Evolutionary conservation across 805 yeast genomes (phyloP), one percentile per base, ranked within the genome.

Genomic region (Naumovozyma castellii): DNA sequence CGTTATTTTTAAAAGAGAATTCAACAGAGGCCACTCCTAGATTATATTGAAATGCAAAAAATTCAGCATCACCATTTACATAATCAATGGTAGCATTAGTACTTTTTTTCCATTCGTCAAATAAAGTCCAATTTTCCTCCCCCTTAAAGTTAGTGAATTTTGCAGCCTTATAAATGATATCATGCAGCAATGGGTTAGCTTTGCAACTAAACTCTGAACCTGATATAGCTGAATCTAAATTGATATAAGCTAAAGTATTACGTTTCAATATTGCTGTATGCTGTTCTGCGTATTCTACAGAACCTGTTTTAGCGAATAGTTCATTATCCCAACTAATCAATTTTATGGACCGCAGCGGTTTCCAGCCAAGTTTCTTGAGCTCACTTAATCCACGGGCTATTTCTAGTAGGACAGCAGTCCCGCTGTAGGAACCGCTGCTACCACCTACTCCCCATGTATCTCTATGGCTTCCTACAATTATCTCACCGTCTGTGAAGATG

Each of bases 301-400:
- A 76, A 1, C 95, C 95, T 22, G 84, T 47, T 40, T 77, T 62
- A 0, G 83, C 90, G 45, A 73, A 73, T 52, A 79, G 85, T 47
- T 78, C 87, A 28, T 84, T 94, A 59, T 85, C 94, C 87, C 87
- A 85, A 20, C 84, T 76, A 0, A 80, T 80, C 35, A 85, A 66
- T 39, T 75, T 68, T 18, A 85, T 78, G 0, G 87, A 75, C 51
- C 92, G 66, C 37, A 73, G 57, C 9, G 94, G 94, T 51, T 71
- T 73, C 88, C 88, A 84, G 1, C 81, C 82, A 4, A 61, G 54
- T 34, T 65, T 56, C 5, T 59, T 48, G 34, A 77, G 54, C 13
- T 62, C 61, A 8, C 71, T 64, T 32, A 75, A 61, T 0, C 76
- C 76, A 36, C 80, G 57, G 1, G 76, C 70, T 15, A 77, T 51